Evolutionary conservation across 2,329 filamentous ascomycete species (phyloP).

Genomic region (Phialophora verrucosa): DNA sequence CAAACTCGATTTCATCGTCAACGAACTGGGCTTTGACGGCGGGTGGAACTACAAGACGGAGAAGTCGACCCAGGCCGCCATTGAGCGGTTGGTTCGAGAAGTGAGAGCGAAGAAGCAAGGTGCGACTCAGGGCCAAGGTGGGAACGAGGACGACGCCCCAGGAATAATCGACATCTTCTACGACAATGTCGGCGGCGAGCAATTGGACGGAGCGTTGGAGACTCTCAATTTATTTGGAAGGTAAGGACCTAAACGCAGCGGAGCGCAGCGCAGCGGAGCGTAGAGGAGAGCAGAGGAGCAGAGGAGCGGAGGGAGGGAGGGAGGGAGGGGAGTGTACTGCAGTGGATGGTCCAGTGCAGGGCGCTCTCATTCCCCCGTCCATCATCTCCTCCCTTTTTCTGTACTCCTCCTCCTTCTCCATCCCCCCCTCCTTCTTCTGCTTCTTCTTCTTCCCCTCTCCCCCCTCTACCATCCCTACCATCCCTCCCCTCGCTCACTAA

Average conservation of each 20-base stretch:
- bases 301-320: not conserved
- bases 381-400: no score
- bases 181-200: constrained; percentile 77
- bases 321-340: no score
- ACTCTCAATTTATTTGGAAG: constrained; percentile 70
- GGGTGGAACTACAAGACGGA: constrained; percentile 92
- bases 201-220: constrained; percentile 61
- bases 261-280: no score
- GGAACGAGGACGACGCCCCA: constrained; percentile 71
- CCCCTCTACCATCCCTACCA: no score
- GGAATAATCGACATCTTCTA: constrained; percentile 85
- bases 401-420: no score
- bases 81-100: constrained; percentile 65
- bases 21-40: constrained; percentile 71
- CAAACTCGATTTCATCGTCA: constrained; percentile 76
- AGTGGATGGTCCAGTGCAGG: no score
- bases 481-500: no score
- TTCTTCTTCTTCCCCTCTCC: no score
- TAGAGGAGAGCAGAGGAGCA: no score
- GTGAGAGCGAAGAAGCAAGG: constrained; percentile 63
- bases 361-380: no score
- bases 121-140: constrained; percentile 59
- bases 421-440: no score
- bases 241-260: constrained; percentile 8
- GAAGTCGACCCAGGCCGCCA: constrained; percentile 65